Percentiles rank a stretch among this genome's conserved stretches.
Evolutionary conservation across 2,329 filamentous ascomycete genomes (phyloP).

Genomic region (Paraconiothyrium sp.): DNA sequence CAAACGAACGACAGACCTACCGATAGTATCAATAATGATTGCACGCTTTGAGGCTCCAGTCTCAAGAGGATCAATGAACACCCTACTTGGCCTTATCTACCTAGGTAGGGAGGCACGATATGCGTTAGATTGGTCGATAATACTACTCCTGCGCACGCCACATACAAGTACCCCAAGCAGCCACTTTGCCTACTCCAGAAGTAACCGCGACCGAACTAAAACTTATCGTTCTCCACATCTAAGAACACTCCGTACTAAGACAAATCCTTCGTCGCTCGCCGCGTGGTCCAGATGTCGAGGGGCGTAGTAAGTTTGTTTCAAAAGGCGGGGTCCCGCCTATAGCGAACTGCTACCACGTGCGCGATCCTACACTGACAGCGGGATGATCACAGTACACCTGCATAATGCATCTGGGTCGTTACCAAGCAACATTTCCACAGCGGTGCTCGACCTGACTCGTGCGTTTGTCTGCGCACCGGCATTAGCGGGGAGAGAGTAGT

Average conservation of each 20-base stretch:
- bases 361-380: neutral
- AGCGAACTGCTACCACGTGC: neutral
- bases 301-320: conserved; percentile 3
- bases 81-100: neutral
- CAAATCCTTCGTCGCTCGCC: neutral
- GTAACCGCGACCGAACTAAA: neutral
- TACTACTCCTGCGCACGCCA: neutral
- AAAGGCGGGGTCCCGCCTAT: neutral
- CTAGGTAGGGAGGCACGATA: neutral
- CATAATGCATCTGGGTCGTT: neutral
- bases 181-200: neutral
- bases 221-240: neutral
- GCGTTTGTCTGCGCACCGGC: too few species aligned
- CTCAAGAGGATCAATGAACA: neutral
- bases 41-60: neutral
- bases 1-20: neutral
- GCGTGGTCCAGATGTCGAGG: neutral
- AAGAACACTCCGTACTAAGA: neutral
- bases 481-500: too few species aligned
- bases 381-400: conserved; percentile 3
- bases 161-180: neutral
- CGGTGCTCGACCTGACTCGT: too few species aligned
- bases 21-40: neutral
- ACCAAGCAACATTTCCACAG: too few species aligned
- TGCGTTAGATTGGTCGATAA: neutral